Evolutionary conservation across 2,329 filamentous ascomycete species (phyloP), one percentile per base, ranked within the genome.

Genomic region (Paramyrothecium roridum): DNA sequence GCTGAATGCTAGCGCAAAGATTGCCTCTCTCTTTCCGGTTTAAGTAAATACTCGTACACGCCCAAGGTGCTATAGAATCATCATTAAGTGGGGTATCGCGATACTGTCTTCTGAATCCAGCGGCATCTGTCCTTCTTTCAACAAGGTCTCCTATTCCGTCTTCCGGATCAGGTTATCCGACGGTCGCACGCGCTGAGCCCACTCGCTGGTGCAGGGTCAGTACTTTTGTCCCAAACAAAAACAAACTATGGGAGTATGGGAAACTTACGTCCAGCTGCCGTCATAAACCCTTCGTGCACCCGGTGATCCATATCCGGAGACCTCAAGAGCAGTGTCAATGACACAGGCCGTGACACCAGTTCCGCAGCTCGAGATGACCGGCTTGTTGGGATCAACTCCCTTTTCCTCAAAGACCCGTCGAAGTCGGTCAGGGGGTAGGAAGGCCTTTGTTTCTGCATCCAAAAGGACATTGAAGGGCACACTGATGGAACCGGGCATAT

Each of bases 291-390:
- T 87, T 62, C 90, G 84, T 54, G 83, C 83, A 57, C 86, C 81
- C 0, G 82, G 73, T 3, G 83, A 77, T 2, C 89, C 90, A 67
- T 86, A 93, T 2, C 86, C 87, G 21, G 93, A 91, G 71, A 91
- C 86, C 30, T 84, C 85, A 53, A 99, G 75, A 2, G 92, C 95
- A 40, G 92, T 88, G 68, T 99, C 95, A 46, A 99, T 85, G 47
- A 97, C 84, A 19, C 90, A 91, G 8, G 95, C 95, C 12, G 93
- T 98, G 52, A 99, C 93, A 34, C 95, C 95, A 8, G 93, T 97
- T 13, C 95, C 95, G 65, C 95, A 99, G 65, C 84, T 93, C 51
- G 86, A 89, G 64, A 98, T 88, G 61, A 97, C 90, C 3, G 93
- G 89, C 70, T 88, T 91, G 26, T 80, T 79, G 0, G 89, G 85